Conservation (phyloP, 2,329 filamentous ascomycete genomes). For the Tolypocladium tundrense region DNA sequence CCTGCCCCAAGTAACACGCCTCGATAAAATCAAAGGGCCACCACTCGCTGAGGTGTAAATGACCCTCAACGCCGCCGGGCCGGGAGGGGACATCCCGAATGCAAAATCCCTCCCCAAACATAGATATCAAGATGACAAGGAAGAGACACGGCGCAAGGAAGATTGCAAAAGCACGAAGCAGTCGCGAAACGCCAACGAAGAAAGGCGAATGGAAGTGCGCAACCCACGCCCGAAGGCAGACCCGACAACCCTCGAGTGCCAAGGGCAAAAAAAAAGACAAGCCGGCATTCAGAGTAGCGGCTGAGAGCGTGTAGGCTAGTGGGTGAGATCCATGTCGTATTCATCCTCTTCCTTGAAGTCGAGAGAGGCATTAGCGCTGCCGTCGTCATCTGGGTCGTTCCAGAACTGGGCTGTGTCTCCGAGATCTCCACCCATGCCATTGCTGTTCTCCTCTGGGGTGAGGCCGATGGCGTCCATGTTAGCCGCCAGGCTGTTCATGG, state of each 20-base stretch:
- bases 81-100: slow-evolving; percentile 1
- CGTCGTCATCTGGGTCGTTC: slow-evolving; percentile 61
- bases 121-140: not conserved
- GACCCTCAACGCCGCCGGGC: slow-evolving; percentile 4
- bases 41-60: slow-evolving; percentile 1
- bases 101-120: not conserved
- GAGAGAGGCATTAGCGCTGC: slow-evolving; percentile 53
- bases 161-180: not conserved
- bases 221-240: not conserved
- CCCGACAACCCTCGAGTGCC: not conserved
- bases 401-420: slow-evolving; percentile 48
- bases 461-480: slow-evolving; percentile 25
- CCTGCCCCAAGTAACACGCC: not conserved
- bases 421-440: slow-evolving; percentile 32
- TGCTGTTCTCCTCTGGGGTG: slow-evolving; percentile 28
- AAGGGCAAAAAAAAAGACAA: not conserved
- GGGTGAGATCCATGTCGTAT: slow-evolving; percentile 68
- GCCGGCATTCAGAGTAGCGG: not conserved
- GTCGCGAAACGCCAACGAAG: not conserved
- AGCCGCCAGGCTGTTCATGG: slow-evolving; percentile 40
- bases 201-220: not conserved
- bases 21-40: not conserved
- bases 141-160: not conserved
- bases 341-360: slow-evolving; percentile 94
- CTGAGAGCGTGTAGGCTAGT: slow-evolving; percentile 8